Base-by-base conservation (phyloP, 2,329 filamentous ascomycete species). In the Helicocarpus griseus region DNA sequence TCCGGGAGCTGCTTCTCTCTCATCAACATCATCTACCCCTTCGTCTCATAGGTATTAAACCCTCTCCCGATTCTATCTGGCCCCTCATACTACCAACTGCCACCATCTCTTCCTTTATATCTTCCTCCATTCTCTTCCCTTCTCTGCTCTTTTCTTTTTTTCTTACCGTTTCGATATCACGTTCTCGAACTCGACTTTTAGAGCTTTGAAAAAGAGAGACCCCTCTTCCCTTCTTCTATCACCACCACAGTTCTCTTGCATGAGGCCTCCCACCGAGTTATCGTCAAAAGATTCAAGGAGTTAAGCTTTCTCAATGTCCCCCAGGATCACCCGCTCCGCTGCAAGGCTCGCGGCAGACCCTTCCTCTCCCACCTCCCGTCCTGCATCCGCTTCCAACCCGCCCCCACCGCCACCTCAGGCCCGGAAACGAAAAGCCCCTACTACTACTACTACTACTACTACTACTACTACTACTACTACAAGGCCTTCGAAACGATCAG, bases 311-410 rank as follows among this genome's bases (percentile, higher is more conserved):
- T 91, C 83, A 47, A 96, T 95, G 89, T 88, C 87, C 82, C 77
- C 83, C 81, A 96, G 90, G 87, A 84, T 93, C 65, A 96, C 91
- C 78, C 89, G 91, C 77, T 93, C 90, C 65, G 86, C 90, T 72
- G 86, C 90, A 76, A 89, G 89, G 78, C 84, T 88, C 81, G 87
- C 87, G 76, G 86, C 87, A 73, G 78, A 77, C 65, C 66, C 68
- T 58, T 68, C 81, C 71, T 66, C 76, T 75, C 66, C 73, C 74
- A 72, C 73, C 72, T 64, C 67, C 60, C 64, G 70, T 58, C 63
- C 73, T 59, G 65, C 72, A 57, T 65, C 73, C 61, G 63, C 70
- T 61, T 65, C 66, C 57, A 61, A 65, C 56, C 64, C 69, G 55
- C 68, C 66, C 56, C 60, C 60, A 59, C 56, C 63, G 63, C 60